Base-by-base conservation (phyloP, 192 early-diverging fungal species). In the Chytriomyces hyalinus region DNA sequence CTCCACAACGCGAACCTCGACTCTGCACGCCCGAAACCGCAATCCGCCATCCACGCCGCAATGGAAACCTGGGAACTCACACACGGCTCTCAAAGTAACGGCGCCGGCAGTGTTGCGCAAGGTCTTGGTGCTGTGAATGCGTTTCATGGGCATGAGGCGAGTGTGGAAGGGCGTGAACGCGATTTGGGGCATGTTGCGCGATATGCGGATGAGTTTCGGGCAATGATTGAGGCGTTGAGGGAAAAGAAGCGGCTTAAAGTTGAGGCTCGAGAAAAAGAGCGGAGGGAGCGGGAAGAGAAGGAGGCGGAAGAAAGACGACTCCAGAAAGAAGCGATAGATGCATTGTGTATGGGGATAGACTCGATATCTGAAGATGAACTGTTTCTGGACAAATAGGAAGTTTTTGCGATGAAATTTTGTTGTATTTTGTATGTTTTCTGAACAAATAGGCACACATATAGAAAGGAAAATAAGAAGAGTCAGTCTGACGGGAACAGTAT, bases 1-100 rank as follows among this genome's bases (percentile, higher is more conserved):
- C 65, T 50, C 10, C 65, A 68, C 50, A 66, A 77, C 45, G 65
- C 76, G 51, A 77, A 77, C 47, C 60, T 68, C 7, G 76, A 77
- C 60, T 46, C 49, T 20, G 49, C 36, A 4, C 10, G 17, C 17
- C 76, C 76, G 46, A 15, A 44, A 10, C 67, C 76, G 20, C 65
- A 69, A 45, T 20, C 46, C 15, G 3, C 2, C 17, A 61, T 77
- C 46, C 20, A 50, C 8, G 57, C 48, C 5, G 26, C 24, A 6
- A 48, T 77, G 65, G 53, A 36, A 6, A 53, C 20, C 24, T 77
- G 76, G 76, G 76, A 77, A 45, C 20, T 46, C 17, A 61, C 66
- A 13, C 65, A 77, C 44, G 61, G 50, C 10, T 46, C 13, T 10
- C n/a, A 46, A 48, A 70, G 67, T 10, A 20, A 20, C 20, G 66